Evolutionary conservation across 2,329 filamentous ascomycete genomes (phyloP), one percentile per base, ranked within the genome.

Genomic region (Fusarium acutatum): DNA sequence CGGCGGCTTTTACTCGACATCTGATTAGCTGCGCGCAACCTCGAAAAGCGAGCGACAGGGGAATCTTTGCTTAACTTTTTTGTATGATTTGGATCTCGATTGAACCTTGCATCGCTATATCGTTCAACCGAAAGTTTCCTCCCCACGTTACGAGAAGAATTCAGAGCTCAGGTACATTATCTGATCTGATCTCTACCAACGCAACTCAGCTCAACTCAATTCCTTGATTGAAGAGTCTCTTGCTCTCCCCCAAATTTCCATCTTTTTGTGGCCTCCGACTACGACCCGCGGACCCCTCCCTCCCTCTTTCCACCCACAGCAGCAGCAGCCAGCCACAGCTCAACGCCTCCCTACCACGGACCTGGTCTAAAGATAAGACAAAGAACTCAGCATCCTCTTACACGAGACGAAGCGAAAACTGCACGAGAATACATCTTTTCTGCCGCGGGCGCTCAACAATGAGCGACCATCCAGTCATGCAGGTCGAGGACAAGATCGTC

Each of bases 391-490:
- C 62, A 73, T 28, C 63, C 57, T 68, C 41, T 66, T 56, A 56
- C 49, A 69, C 65, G 63, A 74, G 49, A 63, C 56, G 43, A 30
- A 63, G 28, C 58, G 57, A 43, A 68, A 44, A 57, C 47, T 15
- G 34, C 53, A 67, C 67, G 64, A 67, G 38, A 68, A 32, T 44
- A 35, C 18, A 68, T 34, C 24, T 40, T 20, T 56, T 56, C 37
- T 69, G 32, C 34, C 37, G n/a, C 46, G 35, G 57, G 49, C 49
- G 64, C 70, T 70, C 70, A 67, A 71, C 40, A 49, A 80, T 80
- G 79, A 71, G 69, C 69, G 70, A 64, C 54, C 68, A 75, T 69
- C 67, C 77, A 62, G 58, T 76, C 71, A 78, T 78, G 77, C 76
- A 71, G 75, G 74, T 65, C 75, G 74, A 80, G 72, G 76, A 77